These are phyloP conservation scores for Chaetothyriales sp. DNA, from an alignment of 2,329 filamentous ascomycete genomes.

Conservation along the genomic window DNA sequence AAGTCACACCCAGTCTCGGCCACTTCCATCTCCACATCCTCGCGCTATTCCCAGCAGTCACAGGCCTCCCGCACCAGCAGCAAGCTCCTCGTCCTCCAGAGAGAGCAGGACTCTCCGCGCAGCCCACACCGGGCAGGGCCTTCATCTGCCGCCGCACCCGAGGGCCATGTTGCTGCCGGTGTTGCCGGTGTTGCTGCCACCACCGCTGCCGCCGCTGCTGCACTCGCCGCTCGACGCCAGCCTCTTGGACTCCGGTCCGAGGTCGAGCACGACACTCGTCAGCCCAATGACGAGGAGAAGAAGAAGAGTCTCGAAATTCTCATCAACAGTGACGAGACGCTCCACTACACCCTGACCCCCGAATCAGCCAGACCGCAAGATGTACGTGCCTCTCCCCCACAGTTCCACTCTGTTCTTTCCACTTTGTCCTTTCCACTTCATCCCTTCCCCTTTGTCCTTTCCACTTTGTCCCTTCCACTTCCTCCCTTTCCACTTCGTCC, in stretches of 20 bases:
- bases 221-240: constrained; percentile 10
- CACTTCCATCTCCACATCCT: background rate
- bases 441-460: no score
- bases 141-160: constrained; percentile 1
- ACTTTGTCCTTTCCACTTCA: no score
- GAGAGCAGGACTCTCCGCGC: constrained; percentile 2
- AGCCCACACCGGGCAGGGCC: constrained; percentile 1
- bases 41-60: constrained; percentile 3
- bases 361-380: constrained; percentile 65
- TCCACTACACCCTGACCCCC: constrained; percentile 70
- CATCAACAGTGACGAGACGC: constrained; percentile 68
- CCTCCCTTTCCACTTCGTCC: no score
- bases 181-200: constrained; percentile 1
- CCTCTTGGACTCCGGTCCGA: constrained; percentile 15
- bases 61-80: constrained; percentile 7
- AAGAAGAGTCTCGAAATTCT: constrained; percentile 63
- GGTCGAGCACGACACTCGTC: constrained; percentile 6
- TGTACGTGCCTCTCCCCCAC: constrained; percentile 35
- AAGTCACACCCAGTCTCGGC: background rate
- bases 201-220: constrained; percentile 8
- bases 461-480: no score
- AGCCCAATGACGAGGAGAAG: constrained; percentile 26
- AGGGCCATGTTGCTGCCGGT: constrained; percentile 6
- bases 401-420: no score
- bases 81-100: constrained; percentile 3